Conservation (phyloP, 179 eudicot species). For the Vitellaria paradoxa region DNA sequence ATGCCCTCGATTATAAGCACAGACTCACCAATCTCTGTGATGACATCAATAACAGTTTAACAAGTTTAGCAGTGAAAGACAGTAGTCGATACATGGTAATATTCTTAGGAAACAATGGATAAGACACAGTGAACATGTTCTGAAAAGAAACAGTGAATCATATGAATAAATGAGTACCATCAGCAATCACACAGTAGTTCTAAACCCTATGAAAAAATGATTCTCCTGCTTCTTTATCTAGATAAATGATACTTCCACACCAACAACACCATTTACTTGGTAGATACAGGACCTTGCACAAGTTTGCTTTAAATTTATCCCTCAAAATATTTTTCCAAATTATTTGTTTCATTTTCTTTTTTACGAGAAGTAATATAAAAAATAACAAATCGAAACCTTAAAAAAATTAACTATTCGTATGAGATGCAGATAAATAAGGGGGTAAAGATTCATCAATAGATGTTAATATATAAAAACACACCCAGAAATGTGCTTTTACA, state of each 20-base stretch:
- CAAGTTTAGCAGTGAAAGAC: neutral
- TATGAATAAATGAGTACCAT: neutral
- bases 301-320: neutral
- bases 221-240: neutral
- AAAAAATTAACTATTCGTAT: no score
- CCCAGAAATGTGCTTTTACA: no score
- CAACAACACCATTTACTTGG: neutral
- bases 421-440: no score
- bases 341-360: no score
- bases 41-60: neutral
- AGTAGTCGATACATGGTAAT: neutral
- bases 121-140: neutral
- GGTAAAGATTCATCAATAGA: no score
- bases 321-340: no score
- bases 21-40: slow-evolving; percentile 39
- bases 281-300: neutral
- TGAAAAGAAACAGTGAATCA: neutral
- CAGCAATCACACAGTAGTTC: neutral
- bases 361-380: no score
- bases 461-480: no score
- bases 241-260: neutral
- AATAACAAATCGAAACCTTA: no score
- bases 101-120: neutral
- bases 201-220: neutral
- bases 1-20: slow-evolving; percentile 69